A percentile compares a stretch with the other conserved stretches of the same genome.
These are phyloP conservation scores for Vanderwaltozyma tropicalis DNA, from an alignment of 805 yeast species.

Conservation along the genomic window DNA sequence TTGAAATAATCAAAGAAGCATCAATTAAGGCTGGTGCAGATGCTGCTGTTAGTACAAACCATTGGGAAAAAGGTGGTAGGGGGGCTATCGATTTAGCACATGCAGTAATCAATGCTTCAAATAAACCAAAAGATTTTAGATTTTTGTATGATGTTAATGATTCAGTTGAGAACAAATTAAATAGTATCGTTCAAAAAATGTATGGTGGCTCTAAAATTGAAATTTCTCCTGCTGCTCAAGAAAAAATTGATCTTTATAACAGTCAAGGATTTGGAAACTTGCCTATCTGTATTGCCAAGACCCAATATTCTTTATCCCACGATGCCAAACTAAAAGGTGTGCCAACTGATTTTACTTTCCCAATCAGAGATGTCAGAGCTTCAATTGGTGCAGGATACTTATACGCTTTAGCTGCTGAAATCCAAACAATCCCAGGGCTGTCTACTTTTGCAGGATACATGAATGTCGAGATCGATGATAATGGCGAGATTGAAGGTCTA, in stretches of 20 bases:
- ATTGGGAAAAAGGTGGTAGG: slow-evolving; percentile 92
- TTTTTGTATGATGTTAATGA: slow-evolving; percentile 63
- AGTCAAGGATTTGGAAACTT: slow-evolving; percentile 80
- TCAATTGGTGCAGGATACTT: slow-evolving; percentile 95
- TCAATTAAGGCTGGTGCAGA: slow-evolving; percentile 87
- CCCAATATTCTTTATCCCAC: slow-evolving; percentile 92
- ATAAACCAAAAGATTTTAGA: slow-evolving; percentile 38
- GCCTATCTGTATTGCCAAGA: slow-evolving; percentile 95
- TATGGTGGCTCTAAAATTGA: slow-evolving; percentile 86
- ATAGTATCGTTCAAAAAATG: slow-evolving; percentile 74
- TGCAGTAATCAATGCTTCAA: slow-evolving; percentile 67
- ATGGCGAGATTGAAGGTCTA: slow-evolving; percentile 90
- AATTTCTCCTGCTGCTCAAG: slow-evolving; percentile 68
- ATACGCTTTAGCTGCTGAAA: slow-evolving; percentile 93
- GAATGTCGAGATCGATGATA: slow-evolving; percentile 85
- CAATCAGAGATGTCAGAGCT: slow-evolving; percentile 88
- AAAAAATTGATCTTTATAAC: slow-evolving; percentile 72
- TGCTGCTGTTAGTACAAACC: slow-evolving; percentile 83
- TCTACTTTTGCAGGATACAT: slow-evolving; percentile 94
- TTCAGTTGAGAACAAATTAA: slow-evolving; percentile 70
- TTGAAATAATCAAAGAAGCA: slow-evolving; percentile 66
- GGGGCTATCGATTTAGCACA: slow-evolving; percentile 82
- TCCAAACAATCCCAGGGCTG: slow-evolving; percentile 94
- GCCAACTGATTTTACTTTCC: slow-evolving; percentile 87
- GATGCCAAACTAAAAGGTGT: slow-evolving; percentile 91